Conservation (phyloP, 768 basidiomycete species). For the Pisolithus albus region DNA sequence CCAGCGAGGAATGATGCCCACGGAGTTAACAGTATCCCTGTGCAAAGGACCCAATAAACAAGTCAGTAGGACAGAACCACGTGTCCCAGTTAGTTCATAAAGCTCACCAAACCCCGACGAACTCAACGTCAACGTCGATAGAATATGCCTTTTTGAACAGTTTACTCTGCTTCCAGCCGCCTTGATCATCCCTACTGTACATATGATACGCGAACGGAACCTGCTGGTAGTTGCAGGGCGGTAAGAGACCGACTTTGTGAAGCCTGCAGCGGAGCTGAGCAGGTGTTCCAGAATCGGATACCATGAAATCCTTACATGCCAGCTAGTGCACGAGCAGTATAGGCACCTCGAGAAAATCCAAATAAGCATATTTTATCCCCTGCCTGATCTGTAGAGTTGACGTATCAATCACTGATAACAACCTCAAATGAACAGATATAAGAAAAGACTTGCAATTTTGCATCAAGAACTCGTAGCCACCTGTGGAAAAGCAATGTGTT, state of each 20-base stretch:
- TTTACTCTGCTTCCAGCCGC: slow-evolving; percentile 56
- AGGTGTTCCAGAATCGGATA: too few species aligned
- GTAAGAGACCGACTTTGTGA: slow-evolving; percentile 67
- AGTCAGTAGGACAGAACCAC: background rate
- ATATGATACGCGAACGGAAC: slow-evolving; percentile 67
- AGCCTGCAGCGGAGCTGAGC: slow-evolving; percentile 31
- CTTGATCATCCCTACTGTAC: slow-evolving; percentile 52
- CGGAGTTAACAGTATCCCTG: too few species aligned
- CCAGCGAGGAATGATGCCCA: too few species aligned
- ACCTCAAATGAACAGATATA: background rate
- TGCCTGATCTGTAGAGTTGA: slow-evolving; percentile 38
- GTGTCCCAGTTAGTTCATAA: background rate
- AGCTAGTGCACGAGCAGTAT: slow-evolving; percentile 63
- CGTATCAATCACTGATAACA: background rate
- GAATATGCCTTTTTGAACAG: slow-evolving; percentile 72
- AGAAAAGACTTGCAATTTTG: slow-evolving; percentile 51
- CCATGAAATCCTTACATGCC: slow-evolving; percentile 45
- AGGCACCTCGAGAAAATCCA: slow-evolving; percentile 75
- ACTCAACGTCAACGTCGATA: slow-evolving; percentile 66
- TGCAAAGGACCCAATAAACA: background rate
- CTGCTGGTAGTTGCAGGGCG: slow-evolving; percentile 64
- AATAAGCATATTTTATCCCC: slow-evolving; percentile 77
- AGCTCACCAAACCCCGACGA: slow-evolving; percentile 67
- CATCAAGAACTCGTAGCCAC: slow-evolving; percentile 75
- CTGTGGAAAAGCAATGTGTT: slow-evolving; percentile 24